These are phyloP conservation scores for Suillus luteus DNA, from an alignment of 768 basidiomycete genomes.

Conservation along the genomic window DNA sequence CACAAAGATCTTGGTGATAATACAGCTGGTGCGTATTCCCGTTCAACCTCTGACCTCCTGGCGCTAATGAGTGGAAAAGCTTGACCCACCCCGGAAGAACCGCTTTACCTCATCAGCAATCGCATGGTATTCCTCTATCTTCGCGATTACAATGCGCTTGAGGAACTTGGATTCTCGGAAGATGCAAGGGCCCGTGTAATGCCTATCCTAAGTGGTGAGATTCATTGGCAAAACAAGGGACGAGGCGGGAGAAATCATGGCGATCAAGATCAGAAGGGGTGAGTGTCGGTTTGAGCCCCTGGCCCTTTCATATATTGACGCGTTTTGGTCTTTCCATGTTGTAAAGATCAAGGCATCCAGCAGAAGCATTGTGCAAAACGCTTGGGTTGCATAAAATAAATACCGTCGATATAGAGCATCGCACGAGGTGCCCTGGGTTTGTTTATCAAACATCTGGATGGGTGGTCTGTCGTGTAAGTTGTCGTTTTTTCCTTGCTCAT, in stretches of 20 bases:
- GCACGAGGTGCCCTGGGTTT: constrained; percentile 71
- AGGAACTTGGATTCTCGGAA: constrained; percentile 65
- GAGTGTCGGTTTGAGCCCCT: background rate
- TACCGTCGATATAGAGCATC: constrained; percentile 75
- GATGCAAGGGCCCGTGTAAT: constrained; percentile 51
- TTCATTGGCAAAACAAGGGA: constrained; percentile 48
- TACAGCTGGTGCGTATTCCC: constrained; percentile 54
- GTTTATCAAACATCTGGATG: constrained; percentile 67
- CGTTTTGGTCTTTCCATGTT: background rate
- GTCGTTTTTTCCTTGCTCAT: background rate
- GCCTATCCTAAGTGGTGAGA: constrained; percentile 52
- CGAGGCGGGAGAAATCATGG: background rate
- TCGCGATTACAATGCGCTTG: constrained; percentile 68
- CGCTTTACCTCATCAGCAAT: constrained; percentile 71
- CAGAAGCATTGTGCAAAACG: constrained; percentile 44
- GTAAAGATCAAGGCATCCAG: constrained; percentile 46
- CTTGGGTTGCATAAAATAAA: constrained; percentile 62
- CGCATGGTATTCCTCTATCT: constrained; percentile 64
- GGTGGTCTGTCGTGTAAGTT: constrained; percentile 45
- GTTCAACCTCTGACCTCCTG: background rate
- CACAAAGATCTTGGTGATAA: constrained; percentile 67
- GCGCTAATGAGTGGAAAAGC: constrained; percentile 41
- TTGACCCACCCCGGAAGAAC: constrained; percentile 58
- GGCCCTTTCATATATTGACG: background rate
- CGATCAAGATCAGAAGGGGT: constrained; percentile 7